phyloP scores from a whole-genome alignment of 441 rosid genomes.

The Euphorbia corollata region DNA sequence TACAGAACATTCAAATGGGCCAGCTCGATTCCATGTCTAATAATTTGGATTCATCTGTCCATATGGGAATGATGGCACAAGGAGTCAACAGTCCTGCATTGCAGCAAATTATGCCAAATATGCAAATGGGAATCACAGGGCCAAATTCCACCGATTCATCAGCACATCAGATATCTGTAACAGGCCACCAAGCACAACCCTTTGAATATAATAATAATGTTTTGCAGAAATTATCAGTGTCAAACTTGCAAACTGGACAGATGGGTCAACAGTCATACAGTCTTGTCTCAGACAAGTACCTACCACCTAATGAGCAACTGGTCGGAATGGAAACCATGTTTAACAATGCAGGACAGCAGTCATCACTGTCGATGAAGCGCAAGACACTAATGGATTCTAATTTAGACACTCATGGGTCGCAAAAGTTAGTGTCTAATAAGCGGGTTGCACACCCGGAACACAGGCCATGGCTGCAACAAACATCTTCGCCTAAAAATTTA shows the following conservation, averaged over 20 bases:
- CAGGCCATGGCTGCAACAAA: constrained; percentile 79
- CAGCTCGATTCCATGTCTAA: constrained; percentile 35
- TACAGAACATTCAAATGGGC: constrained; percentile 35
- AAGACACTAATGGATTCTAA: constrained; percentile 45
- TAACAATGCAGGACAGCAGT: constrained; percentile 37
- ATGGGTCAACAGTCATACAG: constrained; percentile 29
- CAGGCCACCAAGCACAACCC: constrained; percentile 21
- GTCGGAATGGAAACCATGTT: constrained; percentile 30
- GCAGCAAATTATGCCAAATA: constrained; percentile 27
- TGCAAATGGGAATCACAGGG: constrained; percentile 32
- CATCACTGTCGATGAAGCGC: constrained; percentile 39
- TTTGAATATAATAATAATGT: constrained; percentile 22
- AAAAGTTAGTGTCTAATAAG: constrained; percentile 38
- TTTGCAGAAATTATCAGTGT: constrained; percentile 23
- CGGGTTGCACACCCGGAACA: constrained; percentile 40
- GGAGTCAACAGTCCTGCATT: constrained; percentile 21
- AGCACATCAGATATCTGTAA: constrained; percentile 26
- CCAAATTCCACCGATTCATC: constrained; percentile 18
- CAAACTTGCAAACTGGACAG: constrained; percentile 28
- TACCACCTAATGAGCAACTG: constrained; percentile 24
- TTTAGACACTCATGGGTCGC: constrained; percentile 29
- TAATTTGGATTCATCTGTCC: constrained; percentile 30
- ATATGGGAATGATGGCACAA: constrained; percentile 28
- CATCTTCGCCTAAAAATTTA: constrained; percentile 36
- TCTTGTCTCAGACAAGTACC: constrained; percentile 27